These are phyloP conservation scores for Aspergillus incahuasiensis DNA, from an alignment of 495 filamentous ascomycete species.

Conservation along the genomic window DNA sequence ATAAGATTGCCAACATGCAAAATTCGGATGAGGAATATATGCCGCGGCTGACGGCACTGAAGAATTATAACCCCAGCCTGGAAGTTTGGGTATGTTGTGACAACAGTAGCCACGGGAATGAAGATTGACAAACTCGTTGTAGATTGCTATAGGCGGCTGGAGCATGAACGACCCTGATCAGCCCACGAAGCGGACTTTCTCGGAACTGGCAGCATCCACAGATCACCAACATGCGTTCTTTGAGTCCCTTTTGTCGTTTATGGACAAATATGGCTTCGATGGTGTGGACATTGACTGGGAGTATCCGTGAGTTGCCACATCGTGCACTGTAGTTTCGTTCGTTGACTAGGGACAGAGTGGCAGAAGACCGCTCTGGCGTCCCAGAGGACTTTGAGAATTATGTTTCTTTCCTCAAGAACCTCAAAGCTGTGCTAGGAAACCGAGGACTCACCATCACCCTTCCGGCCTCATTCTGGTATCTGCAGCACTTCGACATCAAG, in stretches of 20 bases:
- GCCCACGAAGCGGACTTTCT: conserved; percentile 20
- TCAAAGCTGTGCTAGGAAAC: conserved; percentile 31
- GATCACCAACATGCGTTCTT: conserved; percentile 42
- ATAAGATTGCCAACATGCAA: conserved; percentile 18
- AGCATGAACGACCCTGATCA: conserved; percentile 2
- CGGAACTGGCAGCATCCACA: conserved; percentile 26
- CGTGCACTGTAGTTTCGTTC: neutral
- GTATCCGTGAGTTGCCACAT: conserved; percentile 30
- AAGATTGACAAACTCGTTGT: neutral
- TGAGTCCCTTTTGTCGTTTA: conserved; percentile 31
- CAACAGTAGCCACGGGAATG: neutral
- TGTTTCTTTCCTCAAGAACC: conserved; percentile 34
- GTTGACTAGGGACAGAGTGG: conserved; percentile 1
- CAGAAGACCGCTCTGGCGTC: conserved; percentile 33
- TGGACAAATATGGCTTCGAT: conserved; percentile 46
- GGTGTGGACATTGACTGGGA: conserved; percentile 60
- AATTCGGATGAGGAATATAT: conserved; percentile 12
- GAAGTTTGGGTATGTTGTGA: conserved; percentile 16
- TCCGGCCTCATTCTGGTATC: conserved; percentile 36
- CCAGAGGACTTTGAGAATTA: conserved; percentile 38
- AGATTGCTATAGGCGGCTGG: conserved; percentile 44
- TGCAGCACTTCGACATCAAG: conserved; percentile 39
- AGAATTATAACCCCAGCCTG: conserved; percentile 22
- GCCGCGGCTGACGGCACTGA: conserved; percentile 33
- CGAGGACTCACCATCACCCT: conserved; percentile 42